A percentile compares a stretch with the other conserved stretches of the same genome.
Evolutionary conservation across 2,329 filamentous ascomycete genomes (phyloP).

Genomic region (Apiospora arundinis): DNA sequence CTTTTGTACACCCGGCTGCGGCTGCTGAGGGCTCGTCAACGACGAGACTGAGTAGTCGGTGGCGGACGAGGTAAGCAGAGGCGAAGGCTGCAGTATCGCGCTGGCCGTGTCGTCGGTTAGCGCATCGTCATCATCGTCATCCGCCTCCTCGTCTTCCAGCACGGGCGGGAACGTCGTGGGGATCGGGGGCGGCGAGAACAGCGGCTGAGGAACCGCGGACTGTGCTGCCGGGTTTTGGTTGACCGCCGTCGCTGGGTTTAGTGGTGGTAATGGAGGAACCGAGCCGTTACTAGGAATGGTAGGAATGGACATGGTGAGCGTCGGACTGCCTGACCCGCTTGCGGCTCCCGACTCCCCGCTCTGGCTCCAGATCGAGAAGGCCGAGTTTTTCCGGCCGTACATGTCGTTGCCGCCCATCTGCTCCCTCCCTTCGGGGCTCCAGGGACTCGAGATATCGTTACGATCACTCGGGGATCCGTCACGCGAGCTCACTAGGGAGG

Average conservation of each 20-base stretch:
- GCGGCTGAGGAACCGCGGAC: constrained; percentile 28
- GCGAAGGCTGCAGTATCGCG: constrained; percentile 2
- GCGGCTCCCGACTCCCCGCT: constrained; percentile 50
- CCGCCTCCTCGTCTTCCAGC: constrained; percentile 46
- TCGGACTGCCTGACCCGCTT: constrained; percentile 57
- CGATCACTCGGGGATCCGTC: constrained; percentile 44
- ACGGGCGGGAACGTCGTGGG: constrained; percentile 43
- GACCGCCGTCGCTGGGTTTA: constrained; percentile 27
- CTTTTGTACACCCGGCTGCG: constrained; percentile 31
- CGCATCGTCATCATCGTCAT: background rate
- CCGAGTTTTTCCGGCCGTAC: constrained; percentile 56
- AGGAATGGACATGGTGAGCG: constrained; percentile 51
- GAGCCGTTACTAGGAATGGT: constrained; percentile 32
- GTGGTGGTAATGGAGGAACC: constrained; percentile 29
- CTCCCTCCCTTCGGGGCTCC: constrained; percentile 37
- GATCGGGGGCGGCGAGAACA: constrained; percentile 34
- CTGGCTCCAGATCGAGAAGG: constrained; percentile 55
- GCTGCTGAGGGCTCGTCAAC: constrained; percentile 19
- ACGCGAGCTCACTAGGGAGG: constrained; percentile 68
- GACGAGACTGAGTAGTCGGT: background rate
- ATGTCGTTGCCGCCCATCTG: constrained; percentile 26
- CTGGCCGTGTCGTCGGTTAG: constrained; percentile 21
- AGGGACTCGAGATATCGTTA: constrained; percentile 51
- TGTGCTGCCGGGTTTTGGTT: constrained; percentile 22
- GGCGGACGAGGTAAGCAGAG: background rate